phyloP scores from a whole-genome alignment of 768 basidiomycete species.

The Suillus alpinus region DNA sequence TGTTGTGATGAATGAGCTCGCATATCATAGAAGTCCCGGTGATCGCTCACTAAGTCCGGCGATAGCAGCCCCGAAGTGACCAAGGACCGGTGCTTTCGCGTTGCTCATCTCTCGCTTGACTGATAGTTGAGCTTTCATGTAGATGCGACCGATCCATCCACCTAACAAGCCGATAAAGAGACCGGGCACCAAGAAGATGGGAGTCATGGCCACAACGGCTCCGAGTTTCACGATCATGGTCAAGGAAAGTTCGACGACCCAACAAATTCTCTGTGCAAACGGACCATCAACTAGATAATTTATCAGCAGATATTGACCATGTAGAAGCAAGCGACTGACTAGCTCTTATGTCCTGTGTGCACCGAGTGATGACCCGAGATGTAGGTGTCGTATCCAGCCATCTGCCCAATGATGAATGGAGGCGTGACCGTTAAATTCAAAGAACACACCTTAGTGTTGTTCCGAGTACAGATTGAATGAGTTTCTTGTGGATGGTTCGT shows the following conservation, averaged over 20 bases:
- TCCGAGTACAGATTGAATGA: conserved; percentile 53
- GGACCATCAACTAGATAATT: conserved; percentile 33
- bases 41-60: conserved; percentile 40
- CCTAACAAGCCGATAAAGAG: conserved; percentile 36
- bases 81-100: conserved; percentile 45
- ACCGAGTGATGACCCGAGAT: conserved; percentile 62
- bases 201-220: conserved; percentile 36
- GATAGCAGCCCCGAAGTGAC: conserved; percentile 51
- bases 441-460: conserved; percentile 59
- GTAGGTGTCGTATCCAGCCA: conserved; percentile 51
- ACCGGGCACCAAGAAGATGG: conserved; percentile 40
- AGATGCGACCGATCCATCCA: conserved; percentile 43
- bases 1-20: background rate
- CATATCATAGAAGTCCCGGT: background rate
- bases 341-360: conserved; percentile 58
- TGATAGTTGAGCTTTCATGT: conserved; percentile 53
- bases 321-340: conserved; percentile 16
- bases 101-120: conserved; percentile 58
- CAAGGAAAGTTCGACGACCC: conserved; percentile 29
- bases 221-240: conserved; percentile 35
- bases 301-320: background rate
- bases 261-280: conserved; percentile 22
- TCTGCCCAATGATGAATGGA: conserved; percentile 33
- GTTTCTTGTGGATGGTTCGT: conserved; percentile 46
- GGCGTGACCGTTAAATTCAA: conserved; percentile 16